Evolutionary conservation across 164 flowering plant genomes (phyloP).

Genomic region (Berberis vulgaris): DNA sequence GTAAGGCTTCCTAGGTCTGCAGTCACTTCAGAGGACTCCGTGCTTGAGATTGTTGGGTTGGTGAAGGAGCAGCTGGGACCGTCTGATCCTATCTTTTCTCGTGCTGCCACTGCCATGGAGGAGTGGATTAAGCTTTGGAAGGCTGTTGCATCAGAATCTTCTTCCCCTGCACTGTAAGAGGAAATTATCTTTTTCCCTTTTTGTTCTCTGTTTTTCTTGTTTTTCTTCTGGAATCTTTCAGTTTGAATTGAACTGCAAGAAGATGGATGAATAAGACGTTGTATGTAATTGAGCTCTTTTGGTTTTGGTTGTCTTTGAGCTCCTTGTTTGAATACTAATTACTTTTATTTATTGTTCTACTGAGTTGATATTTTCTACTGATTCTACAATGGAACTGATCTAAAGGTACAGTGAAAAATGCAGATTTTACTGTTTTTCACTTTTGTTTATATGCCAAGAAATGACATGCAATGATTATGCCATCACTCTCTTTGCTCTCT

Average conservation of each 20-base stretch:
- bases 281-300: too few species aligned
- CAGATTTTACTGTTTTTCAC: too few species aligned
- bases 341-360: too few species aligned
- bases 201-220: neutral
- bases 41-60: conserved; percentile 54
- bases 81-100: conserved; percentile 38
- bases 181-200: neutral
- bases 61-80: conserved; percentile 58
- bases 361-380: too few species aligned
- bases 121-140: conserved; percentile 88
- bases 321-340: too few species aligned
- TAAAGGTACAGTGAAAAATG: too few species aligned
- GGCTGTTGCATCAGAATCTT: conserved; percentile 20
- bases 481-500: too few species aligned
- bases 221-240: neutral
- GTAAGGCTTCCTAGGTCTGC: conserved; percentile 42
- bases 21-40: conserved; percentile 61
- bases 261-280: conserved; percentile 1
- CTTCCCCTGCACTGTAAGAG: conserved; percentile 1
- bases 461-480: too few species aligned
- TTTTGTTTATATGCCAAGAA: too few species aligned
- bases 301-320: too few species aligned
- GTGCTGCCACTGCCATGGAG: conserved; percentile 67
- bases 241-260: neutral
- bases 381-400: too few species aligned